Conservation (phyloP, 2,329 filamentous ascomycete genomes). For the Colletotrichum lentis region DNA sequence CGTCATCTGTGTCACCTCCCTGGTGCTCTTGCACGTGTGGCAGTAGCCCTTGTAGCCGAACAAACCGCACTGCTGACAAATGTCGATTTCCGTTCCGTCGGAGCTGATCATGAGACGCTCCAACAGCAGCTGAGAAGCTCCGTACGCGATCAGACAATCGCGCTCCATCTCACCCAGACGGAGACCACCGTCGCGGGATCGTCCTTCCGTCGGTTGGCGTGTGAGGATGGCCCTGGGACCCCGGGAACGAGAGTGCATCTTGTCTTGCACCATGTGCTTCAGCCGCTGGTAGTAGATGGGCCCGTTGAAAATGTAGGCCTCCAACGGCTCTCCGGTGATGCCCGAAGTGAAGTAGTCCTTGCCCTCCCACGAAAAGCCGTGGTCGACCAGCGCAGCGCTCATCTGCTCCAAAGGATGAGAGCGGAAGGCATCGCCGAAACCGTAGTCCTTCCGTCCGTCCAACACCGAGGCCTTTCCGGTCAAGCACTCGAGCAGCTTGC, state of each 20-base stretch:
- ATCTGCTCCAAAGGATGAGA: slow-evolving; percentile 87
- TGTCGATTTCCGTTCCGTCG: slow-evolving; percentile 89
- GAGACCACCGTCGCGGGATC: slow-evolving; percentile 89
- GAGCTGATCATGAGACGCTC: slow-evolving; percentile 95
- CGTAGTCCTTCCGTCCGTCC: slow-evolving; percentile 85
- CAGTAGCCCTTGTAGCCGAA: slow-evolving; percentile 97
- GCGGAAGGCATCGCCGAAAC: slow-evolving; percentile 81
- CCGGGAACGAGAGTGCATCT: slow-evolving; percentile 95
- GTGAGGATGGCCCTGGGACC: slow-evolving; percentile 93
- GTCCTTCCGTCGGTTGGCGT: slow-evolving; percentile 93
- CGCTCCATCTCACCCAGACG: slow-evolving; percentile 98
- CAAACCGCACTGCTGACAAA: slow-evolving; percentile 92
- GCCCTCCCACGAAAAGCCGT: slow-evolving; percentile 95
- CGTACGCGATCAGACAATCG: slow-evolving; percentile 97
- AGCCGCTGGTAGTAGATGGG: slow-evolving; percentile 99
- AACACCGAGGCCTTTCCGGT: slow-evolving; percentile 93
- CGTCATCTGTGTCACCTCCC: slow-evolving; percentile 87
- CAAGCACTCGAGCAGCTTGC: slow-evolving; percentile 94
- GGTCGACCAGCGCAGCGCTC: slow-evolving; percentile 81
- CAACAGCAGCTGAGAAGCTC: slow-evolving; percentile 87
- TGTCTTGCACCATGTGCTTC: slow-evolving; percentile 99
- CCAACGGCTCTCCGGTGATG: slow-evolving; percentile 91
- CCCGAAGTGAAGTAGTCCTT: slow-evolving; percentile 97
- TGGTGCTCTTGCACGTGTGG: slow-evolving; percentile 86
- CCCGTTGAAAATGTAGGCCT: slow-evolving; percentile 97